Evolutionary conservation across 768 basidiomycete species (phyloP).

Genomic region (Dioszegia crocea): DNA sequence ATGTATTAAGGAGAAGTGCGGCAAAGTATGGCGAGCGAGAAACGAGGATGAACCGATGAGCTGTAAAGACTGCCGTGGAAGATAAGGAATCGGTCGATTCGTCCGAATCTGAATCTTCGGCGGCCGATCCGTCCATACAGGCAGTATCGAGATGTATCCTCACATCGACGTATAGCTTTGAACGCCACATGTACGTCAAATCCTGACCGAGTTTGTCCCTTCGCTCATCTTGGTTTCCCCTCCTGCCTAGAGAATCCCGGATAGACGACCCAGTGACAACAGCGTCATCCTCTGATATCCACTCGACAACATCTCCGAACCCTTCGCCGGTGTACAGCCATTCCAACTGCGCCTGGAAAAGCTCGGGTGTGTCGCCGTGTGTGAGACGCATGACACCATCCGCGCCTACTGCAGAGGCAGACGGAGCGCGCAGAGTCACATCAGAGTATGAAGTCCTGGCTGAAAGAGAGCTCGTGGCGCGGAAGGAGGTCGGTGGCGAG

Average conservation of each 20-base stretch:
- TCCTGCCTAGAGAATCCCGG: conserved; percentile 43
- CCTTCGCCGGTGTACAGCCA: conserved; percentile 88
- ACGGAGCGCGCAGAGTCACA: conserved; percentile 13
- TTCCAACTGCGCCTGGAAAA: conserved; percentile 86
- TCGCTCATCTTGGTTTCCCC: conserved; percentile 57
- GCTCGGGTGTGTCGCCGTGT: conserved; percentile 58
- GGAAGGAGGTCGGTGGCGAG: conserved; percentile 20
- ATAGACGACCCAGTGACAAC: conserved; percentile 46
- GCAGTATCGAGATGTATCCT: conserved; percentile 60
- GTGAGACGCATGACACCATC: conserved; percentile 21
- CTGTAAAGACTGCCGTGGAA: conserved; percentile 77
- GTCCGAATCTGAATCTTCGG: conserved; percentile 19
- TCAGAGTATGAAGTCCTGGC: conserved; percentile 8
- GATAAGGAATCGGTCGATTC: conserved; percentile 23
- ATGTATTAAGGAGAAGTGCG: conserved; percentile 64
- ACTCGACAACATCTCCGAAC: conserved; percentile 60
- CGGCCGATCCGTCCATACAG: not conserved
- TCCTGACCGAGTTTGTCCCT: conserved; percentile 87
- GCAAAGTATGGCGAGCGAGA: conserved; percentile 87
- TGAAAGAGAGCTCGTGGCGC: conserved; percentile 9
- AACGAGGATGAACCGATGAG: conserved; percentile 87
- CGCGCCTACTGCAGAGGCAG: not conserved
- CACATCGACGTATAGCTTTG: conserved; percentile 86
- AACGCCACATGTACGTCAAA: conserved; percentile 94
- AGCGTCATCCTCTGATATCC: conserved; percentile 37